Evolutionary conservation across 2,329 filamentous ascomycete species (phyloP), one percentile per base, ranked within the genome.

Genomic region (Fusarium foetens): DNA sequence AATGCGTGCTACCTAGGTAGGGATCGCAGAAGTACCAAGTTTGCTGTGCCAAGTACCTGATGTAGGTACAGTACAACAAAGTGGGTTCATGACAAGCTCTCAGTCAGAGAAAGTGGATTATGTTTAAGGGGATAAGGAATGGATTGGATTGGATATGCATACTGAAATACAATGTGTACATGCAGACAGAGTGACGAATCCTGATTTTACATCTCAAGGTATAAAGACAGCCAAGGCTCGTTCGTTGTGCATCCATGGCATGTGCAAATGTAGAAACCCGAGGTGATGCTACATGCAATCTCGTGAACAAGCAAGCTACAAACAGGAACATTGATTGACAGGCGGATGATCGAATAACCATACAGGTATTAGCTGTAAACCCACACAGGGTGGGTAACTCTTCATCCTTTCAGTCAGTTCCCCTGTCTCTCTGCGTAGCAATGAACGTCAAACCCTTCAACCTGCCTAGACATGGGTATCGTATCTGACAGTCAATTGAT

Each of bases 341-440:
- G 45, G 60, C 43, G 49, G 63, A 52, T 57, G 64, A 67, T 67
- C 27, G 31, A 67, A 67, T 62, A 68, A 33, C 63, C 46, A 45
- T 42, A 53, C 25, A 54, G 42, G 35, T 43, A 53, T 39, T 29
- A 36, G 31, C 16, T 45, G 21, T 29, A 68, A 35, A 29, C 49
- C 65, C 46, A 27, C 46, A 72, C 69, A 70, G 53, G 65, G 69
- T 66, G 59, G 65, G 46, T 70, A 68, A 29, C n/a, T 61, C 36
- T 59, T 61, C 41, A 41, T 49, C 35, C 49, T 49, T 43, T 23
- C 46, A 49, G 25, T 35, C 46, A 63, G 46, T 21, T 36, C 49
- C 51, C 51, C 62, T 66, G 61, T 58, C 21, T 33, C 27, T 43
- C 14, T 49, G 8, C 46, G 27, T 59, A 29, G 46, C 33, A 45